phyloP scores from a whole-genome alignment of 768 basidiomycete genomes.

The Leccinum imitatum region DNA sequence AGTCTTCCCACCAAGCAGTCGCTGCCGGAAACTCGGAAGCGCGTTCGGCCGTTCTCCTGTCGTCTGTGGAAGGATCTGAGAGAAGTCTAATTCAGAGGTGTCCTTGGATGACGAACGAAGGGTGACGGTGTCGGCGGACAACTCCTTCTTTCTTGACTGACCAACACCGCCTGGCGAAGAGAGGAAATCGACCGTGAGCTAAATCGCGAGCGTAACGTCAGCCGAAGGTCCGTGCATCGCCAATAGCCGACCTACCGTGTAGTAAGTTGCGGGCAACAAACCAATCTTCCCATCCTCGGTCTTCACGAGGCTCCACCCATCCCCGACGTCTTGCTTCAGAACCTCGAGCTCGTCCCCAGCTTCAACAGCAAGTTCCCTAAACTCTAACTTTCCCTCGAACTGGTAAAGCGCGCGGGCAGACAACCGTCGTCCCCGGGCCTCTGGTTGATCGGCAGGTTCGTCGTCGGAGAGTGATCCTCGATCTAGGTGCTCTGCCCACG shows the following conservation, averaged over 20 bases:
- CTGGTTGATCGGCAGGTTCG: slow-evolving; percentile 41
- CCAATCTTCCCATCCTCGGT: slow-evolving; percentile 59
- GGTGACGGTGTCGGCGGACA: slow-evolving; percentile 48
- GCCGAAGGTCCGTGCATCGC: background rate
- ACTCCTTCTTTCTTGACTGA: slow-evolving; percentile 27
- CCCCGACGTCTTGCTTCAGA: slow-evolving; percentile 68
- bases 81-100: slow-evolving; percentile 25
- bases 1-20: slow-evolving; percentile 72
- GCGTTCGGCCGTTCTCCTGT: slow-evolving; percentile 65
- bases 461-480: slow-evolving; percentile 49
- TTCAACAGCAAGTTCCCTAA: slow-evolving; percentile 63
- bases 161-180: slow-evolving; percentile 41
- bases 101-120: slow-evolving; percentile 40
- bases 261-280: slow-evolving; percentile 67
- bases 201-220: slow-evolving; percentile 5
- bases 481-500: slow-evolving; percentile 69
- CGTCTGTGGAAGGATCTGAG: slow-evolving; percentile 57
- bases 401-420: slow-evolving; percentile 69
- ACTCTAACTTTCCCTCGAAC: slow-evolving; percentile 76
- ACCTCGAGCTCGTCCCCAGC: slow-evolving; percentile 72
- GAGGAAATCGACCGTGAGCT: slow-evolving; percentile 70
- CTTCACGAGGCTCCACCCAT: slow-evolving; percentile 80
- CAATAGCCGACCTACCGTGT: slow-evolving; percentile 50
- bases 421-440: slow-evolving; percentile 36
- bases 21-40: slow-evolving; percentile 69